Evolutionary conservation across 805 yeast species (phyloP).

Genomic region (Torulaspora quercuum): DNA sequence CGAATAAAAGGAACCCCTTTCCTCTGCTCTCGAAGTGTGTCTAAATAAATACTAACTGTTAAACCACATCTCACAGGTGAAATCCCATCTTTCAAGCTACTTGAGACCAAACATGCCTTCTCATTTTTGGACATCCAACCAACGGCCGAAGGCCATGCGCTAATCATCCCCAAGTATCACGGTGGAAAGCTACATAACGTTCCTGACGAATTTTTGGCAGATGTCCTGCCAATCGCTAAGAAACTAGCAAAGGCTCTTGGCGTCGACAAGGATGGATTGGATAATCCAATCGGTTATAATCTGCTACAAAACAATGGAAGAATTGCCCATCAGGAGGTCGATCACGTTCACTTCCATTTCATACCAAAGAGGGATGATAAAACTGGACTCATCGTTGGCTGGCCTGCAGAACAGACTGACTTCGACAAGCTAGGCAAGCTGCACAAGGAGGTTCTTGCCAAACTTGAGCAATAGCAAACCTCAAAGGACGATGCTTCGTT

Average conservation of each 20-base stretch:
- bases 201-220: conserved; percentile 87
- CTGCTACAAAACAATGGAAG: conserved; percentile 89
- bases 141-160: conserved; percentile 80
- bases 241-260: conserved; percentile 72
- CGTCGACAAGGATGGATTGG: conserved; percentile 57
- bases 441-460: conserved; percentile 57
- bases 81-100: conserved; percentile 86
- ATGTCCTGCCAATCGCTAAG: conserved; percentile 83
- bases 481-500: neutral
- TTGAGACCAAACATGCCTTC: conserved; percentile 76
- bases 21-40: no score
- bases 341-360: conserved; percentile 94
- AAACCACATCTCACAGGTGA: conserved; percentile 55
- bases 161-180: conserved; percentile 89
- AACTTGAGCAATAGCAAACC: conserved; percentile 31
- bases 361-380: conserved; percentile 78
- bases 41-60: no score
- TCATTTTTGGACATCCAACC: conserved; percentile 95
- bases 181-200: conserved; percentile 90
- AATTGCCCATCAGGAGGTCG: conserved; percentile 93
- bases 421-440: conserved; percentile 65
- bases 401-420: conserved; percentile 88
- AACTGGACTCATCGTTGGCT: conserved; percentile 81
- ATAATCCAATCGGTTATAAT: conserved; percentile 68
- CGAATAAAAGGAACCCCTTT: no score